Conservation (phyloP, 2,329 filamentous ascomycete species). For the Diplodia sapinea region DNA sequence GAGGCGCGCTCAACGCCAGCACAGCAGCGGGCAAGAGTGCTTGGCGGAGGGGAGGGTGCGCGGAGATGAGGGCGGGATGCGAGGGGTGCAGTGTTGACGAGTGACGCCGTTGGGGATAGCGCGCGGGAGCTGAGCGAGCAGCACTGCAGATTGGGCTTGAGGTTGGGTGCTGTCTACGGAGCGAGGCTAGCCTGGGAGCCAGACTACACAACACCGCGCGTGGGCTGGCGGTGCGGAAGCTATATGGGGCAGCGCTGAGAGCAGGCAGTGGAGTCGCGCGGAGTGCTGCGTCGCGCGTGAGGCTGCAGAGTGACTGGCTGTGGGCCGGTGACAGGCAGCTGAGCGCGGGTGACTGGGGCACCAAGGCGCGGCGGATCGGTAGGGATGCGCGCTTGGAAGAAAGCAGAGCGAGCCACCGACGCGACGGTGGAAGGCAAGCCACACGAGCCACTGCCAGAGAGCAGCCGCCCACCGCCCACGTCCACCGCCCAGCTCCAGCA, state of each 20-base stretch:
- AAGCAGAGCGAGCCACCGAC: conserved; percentile 3
- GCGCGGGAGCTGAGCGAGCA: conserved; percentile 23
- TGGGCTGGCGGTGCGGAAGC: not conserved
- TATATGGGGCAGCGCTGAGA: conserved; percentile 5
- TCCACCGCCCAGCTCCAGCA: not conserved
- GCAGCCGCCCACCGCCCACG: not conserved
- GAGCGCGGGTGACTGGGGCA: conserved; percentile 17
- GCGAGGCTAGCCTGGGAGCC: not conserved
- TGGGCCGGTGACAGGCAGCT: conserved; percentile 27
- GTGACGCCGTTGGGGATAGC: conserved; percentile 24
- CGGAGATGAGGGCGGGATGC: conserved; percentile 22
- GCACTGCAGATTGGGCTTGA: conserved; percentile 17
- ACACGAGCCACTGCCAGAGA: not conserved
- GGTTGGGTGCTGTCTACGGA: conserved; percentile 8
- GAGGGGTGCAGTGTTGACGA: conserved; percentile 19
- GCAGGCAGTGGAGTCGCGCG: conserved; percentile 17
- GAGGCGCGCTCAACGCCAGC: conserved; percentile 16
- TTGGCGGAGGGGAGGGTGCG: conserved; percentile 6
- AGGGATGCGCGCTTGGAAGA: conserved; percentile 27
- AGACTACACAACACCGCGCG: not conserved
- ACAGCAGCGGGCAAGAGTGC: conserved; percentile 12
- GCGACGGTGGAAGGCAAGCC: not conserved
- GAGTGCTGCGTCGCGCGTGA: conserved; percentile 14
- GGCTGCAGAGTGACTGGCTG: conserved; percentile 28
- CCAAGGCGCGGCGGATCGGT: conserved; percentile 15